Evolutionary conservation across 2,329 filamentous ascomycete genomes (phyloP), one percentile per base, ranked within the genome.

Genomic region (Falciphora oryzae): DNA sequence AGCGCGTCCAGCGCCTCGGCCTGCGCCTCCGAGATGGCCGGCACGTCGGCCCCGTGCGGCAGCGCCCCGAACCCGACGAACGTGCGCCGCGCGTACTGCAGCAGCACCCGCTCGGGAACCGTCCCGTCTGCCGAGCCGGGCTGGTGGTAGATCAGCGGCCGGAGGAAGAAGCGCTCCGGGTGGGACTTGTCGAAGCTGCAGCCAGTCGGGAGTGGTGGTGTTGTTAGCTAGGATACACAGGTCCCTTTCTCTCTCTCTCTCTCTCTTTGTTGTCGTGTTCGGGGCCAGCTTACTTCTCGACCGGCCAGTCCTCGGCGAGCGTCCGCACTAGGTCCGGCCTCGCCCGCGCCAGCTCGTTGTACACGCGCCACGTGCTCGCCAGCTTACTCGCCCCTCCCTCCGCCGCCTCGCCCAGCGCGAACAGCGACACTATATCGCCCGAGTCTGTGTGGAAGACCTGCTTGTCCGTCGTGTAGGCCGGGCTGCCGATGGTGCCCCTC

Each of bases 371-470:
- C 31, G 80, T 83, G 69, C 84, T 85, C 0, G 84, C 80, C 14
- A 89, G 73, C 66, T 81, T 82, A 68, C 85, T 88, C 65, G 82
- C 76, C 1, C 87, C 86, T 0, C 87, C 87, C 2, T 76, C 75
- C 0, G 79, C 80, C 0, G 85, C 81, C 13, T 80, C 79, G 25
- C 78, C 76, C 2, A 88, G 78, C 0, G 81, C 82, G 61, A 86
- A 82, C 8, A 89, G 75, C 2, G 83, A 82, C 27, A 89, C 79
- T 2, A 89, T 77, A 68, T 89, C 86, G 11, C 85, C 81, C 0
- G 72, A 70, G 68, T 89, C 86, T 0, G 84, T 89, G 71, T 89
- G 87, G 69, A 88, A 88, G 7, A 83, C 81, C 71, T 85, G 85
- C 70, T 85, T 86, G 65, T 88, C 85, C 0, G 81, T 77, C 0